Percentiles rank a stretch among this genome's conserved stretches.
These are phyloP conservation scores for Eremochloa ophiuroides DNA, from an alignment of 176 grass and related monocot species.

Conservation along the genomic window DNA sequence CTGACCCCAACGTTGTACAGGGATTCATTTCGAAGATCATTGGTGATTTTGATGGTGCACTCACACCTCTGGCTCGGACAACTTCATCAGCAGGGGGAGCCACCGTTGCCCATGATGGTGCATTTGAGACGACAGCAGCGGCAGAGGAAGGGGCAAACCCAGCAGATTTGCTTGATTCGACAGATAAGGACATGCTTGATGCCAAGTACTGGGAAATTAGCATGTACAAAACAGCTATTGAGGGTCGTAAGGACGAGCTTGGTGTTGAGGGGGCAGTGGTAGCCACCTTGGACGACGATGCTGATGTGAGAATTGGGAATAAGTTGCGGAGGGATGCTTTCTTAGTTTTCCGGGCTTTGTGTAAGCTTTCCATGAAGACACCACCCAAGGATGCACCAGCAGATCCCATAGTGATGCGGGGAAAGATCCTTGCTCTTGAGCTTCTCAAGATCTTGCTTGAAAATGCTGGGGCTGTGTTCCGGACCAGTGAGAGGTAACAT, in stretches of 20 bases:
- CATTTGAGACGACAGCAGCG: slow-evolving; percentile 75
- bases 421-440: slow-evolving; percentile 93
- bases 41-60: slow-evolving; percentile 76
- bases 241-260: slow-evolving; percentile 91
- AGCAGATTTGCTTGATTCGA: slow-evolving; percentile 89
- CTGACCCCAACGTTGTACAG: slow-evolving; percentile 75
- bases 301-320: slow-evolving; percentile 91
- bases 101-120: slow-evolving; percentile 66
- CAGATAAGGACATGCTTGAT: slow-evolving; percentile 97
- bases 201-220: slow-evolving; percentile 99
- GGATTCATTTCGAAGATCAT: slow-evolving; percentile 98
- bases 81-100: slow-evolving; percentile 35
- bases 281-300: slow-evolving; percentile 70
- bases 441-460: slow-evolving; percentile 98
- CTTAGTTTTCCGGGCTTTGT: slow-evolving; percentile 89
- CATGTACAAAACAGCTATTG: slow-evolving; percentile 97
- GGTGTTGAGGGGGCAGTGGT: slow-evolving; percentile 64
- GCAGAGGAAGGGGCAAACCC: slow-evolving; percentile 72
- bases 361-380: slow-evolving; percentile 99
- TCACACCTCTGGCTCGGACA: slow-evolving; percentile 55
- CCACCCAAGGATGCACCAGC: slow-evolving; percentile 79
- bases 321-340: slow-evolving; percentile 92
- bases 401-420: slow-evolving; percentile 83
- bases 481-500: slow-evolving; percentile 91
- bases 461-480: slow-evolving; percentile 96